Conservation (phyloP, 257 asterid species). For the Ophiorrhiza pumila region DNA sequence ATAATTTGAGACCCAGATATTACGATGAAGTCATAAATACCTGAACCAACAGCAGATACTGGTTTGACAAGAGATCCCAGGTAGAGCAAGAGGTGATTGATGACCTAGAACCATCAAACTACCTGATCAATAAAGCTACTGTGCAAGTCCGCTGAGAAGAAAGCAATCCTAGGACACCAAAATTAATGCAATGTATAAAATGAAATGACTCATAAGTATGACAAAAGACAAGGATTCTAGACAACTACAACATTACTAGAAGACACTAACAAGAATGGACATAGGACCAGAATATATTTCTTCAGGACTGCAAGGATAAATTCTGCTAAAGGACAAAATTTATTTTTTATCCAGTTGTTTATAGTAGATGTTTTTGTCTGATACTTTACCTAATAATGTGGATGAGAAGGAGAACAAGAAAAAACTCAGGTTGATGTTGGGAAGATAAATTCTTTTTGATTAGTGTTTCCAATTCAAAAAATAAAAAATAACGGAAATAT, state of each 20-base stretch:
- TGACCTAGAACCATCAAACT: background rate
- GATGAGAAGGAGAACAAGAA: too few relatives aligned
- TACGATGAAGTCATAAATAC: background rate
- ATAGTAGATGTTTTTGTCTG: too few relatives aligned
- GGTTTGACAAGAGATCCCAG: slow-evolving; percentile 2
- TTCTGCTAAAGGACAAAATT: background rate
- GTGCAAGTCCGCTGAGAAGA: background rate
- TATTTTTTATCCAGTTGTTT: background rate
- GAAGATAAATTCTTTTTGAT: background rate
- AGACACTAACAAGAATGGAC: too few relatives aligned
- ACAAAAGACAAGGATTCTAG: too few relatives aligned
- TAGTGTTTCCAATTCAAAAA: background rate
- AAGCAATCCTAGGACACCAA: background rate
- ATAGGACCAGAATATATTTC: too few relatives aligned
- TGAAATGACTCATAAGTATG: background rate
- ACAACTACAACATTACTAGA: too few relatives aligned
- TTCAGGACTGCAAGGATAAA: background rate
- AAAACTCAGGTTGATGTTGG: background rate
- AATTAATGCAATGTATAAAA: background rate
- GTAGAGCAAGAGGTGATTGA: background rate
- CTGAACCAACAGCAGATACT: slow-evolving; percentile 8
- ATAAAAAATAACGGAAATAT: too few relatives aligned
- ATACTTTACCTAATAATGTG: too few relatives aligned
- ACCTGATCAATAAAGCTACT: background rate
- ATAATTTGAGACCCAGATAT: background rate